Conservation (phyloP, 495 filamentous ascomycete genomes). For the Bathelium albidoporum region DNA sequence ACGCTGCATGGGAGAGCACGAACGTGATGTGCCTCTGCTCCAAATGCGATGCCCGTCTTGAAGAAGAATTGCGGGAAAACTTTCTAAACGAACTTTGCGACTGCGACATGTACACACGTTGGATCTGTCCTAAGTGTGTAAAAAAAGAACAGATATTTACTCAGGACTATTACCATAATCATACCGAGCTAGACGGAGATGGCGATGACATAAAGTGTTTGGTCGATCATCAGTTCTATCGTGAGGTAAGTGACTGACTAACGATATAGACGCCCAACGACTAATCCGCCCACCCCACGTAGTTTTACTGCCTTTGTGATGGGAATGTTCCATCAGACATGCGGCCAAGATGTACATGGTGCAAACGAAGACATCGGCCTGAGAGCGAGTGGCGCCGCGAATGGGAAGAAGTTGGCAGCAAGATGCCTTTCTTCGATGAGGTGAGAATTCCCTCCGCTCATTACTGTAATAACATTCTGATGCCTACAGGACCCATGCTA, state of each 20-base stretch:
- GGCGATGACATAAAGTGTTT: background rate
- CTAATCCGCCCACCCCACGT: background rate
- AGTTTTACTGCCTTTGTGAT: slow-evolving; percentile 9
- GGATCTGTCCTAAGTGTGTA: slow-evolving; percentile 6
- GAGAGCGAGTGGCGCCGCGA: slow-evolving; percentile 3
- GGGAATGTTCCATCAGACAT: background rate
- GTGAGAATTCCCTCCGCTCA: background rate
- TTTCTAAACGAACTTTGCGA: slow-evolving; percentile 10
- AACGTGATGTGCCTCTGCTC: slow-evolving; percentile 6
- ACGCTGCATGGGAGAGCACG: background rate
- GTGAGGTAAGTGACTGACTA: background rate
- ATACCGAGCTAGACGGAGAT: background rate
- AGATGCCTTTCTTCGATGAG: background rate
- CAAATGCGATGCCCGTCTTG: background rate
- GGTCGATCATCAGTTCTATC: background rate
- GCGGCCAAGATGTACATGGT: slow-evolving; percentile 7
- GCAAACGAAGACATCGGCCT: slow-evolving; percentile 2
- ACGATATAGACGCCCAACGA: too few species aligned
- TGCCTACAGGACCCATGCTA: slow-evolving; percentile 7
- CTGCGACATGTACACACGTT: slow-evolving; percentile 5
- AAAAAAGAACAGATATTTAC: background rate
- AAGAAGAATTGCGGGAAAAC: slow-evolving; percentile 1
- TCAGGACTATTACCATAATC: background rate
- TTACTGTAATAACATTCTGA: background rate
- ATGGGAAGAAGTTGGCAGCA: background rate